A percentile compares a stretch with the other conserved stretches of the same genome.
Evolutionary conservation across 2,329 filamentous ascomycete species (phyloP).

Genomic region (Aspergillus cejpii): DNA sequence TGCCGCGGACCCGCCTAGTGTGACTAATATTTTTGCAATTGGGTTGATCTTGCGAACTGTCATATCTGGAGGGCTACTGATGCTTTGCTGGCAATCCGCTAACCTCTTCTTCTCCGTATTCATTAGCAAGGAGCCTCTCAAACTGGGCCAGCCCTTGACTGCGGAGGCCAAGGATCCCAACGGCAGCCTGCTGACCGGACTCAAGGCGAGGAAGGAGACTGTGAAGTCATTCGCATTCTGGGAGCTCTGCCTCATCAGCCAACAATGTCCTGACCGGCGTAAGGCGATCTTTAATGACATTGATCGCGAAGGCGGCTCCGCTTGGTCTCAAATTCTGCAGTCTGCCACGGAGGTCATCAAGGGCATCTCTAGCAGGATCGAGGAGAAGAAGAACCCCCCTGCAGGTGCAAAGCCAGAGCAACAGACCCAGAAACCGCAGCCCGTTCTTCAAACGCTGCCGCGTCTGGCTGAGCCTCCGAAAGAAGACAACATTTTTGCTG

Average conservation of each 20-base stretch:
- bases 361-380: slow-evolving; percentile 60
- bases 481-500: slow-evolving; percentile 44
- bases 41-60: slow-evolving; percentile 53
- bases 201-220: slow-evolving; percentile 74
- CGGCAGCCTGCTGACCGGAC: slow-evolving; percentile 73
- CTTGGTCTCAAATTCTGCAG: slow-evolving; percentile 71
- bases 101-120: slow-evolving; percentile 75
- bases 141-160: slow-evolving; percentile 77
- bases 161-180: slow-evolving; percentile 84
- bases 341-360: slow-evolving; percentile 64
- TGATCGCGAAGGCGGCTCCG: slow-evolving; percentile 69
- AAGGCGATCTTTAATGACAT: slow-evolving; percentile 81
- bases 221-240: slow-evolving; percentile 81
- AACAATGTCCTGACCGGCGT: slow-evolving; percentile 65
- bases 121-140: slow-evolving; percentile 72
- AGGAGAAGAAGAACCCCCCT: slow-evolving; percentile 49
- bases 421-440: slow-evolving; percentile 41
- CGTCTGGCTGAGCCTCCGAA: slow-evolving; percentile 46
- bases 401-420: slow-evolving; percentile 26
- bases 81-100: slow-evolving; percentile 67
- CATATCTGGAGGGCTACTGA: slow-evolving; percentile 59
- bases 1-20: slow-evolving; percentile 52
- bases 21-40: slow-evolving; percentile 52
- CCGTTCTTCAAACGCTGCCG: slow-evolving; percentile 43
- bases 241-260: slow-evolving; percentile 77